Evolutionary conservation across 2,329 filamentous ascomycete genomes (phyloP), one percentile per base, ranked within the genome.

Genomic region (Davidsoniella eucalypti): DNA sequence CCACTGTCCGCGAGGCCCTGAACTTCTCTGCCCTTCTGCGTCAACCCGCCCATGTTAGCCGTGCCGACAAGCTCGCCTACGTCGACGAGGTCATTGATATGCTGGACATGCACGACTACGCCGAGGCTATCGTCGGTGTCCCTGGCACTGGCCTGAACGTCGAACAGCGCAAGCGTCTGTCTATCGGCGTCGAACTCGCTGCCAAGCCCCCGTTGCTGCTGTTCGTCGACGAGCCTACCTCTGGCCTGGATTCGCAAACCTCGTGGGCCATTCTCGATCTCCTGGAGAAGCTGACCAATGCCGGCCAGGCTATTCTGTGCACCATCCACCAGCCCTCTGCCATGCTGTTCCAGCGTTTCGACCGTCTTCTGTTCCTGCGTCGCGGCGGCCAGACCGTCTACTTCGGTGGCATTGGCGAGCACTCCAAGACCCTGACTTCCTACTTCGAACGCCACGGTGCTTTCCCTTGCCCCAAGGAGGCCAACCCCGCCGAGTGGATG

Each of bases 251-350:
- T 65, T 86, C 80, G 60, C 87, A 94, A 64, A 94, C 88, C 1
- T 90, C 87, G 0, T 95, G 87, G 86, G 84, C 86, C 55, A 94
- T 95, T 61, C 73, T 87, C 43, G 82, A 87, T 62, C 75, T 95
- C 9, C 75, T 96, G 39, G 83, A 93, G 65, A 94, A 93, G 65
- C 72, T 95, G 33, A 87, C 87, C 58, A 84, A 90, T 63, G 83
- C 80, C 55, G 88, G 90, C 14, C 87, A 93, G 62, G 88, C 90
- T 47, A 86, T 95, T 64, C 78, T 95, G n/a, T 94, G 87, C 68
- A 95, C 90, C 0, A 95, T 95, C 54, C 90, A 96, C 63, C 90
- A 96, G 64, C 90, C 90, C n/a, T 93, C 86, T 12, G 87, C 88
- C 33, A 87, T 94, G 74, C 73, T 95, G 49, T 94, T 95, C 70